Base-by-base conservation (phyloP, 2,329 filamentous ascomycete genomes). In the Madurella fahalii region DNA sequence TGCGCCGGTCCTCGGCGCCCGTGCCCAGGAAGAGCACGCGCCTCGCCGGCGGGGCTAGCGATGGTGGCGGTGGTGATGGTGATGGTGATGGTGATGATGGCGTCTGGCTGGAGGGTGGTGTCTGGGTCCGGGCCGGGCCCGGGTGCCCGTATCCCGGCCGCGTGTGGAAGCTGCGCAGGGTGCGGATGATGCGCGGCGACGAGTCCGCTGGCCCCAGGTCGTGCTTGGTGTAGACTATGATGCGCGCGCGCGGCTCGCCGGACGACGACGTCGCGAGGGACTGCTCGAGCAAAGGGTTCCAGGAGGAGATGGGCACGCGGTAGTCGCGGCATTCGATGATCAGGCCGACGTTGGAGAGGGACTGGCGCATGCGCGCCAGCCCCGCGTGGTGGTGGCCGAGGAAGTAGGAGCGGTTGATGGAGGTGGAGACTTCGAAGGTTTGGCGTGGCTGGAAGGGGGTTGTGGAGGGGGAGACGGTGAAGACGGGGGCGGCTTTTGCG, bases 261-360 rank as follows among this genome's bases (percentile, higher is more conserved):
- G 83, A 83, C 41, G 95, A 74, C 39, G 82, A 79, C 60, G 84
- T 79, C 67, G 96, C 91, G 43, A 97, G 76, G 32, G 83, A 81
- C 58, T 85, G 79, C 68, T 97, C 93, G 63, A 99, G 93, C 44
- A 92, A 74, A 0, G 92, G 93, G 68, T 99, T 99, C 62, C 90
- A 84, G 2, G 90, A 94, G 0, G 91, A 92, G 9, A 97, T 74
- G 0, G 94, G 94, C 0, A 96, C 85, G 46, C 94, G 86, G 68
- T 91, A 91, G 75, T 99, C 94, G 67, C 94, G 89, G 70, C 92
- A 96, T 75, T 99, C 94, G 67, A 99, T 83, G 51, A 99, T 84
- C 42, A 97, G 84, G 66, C 92, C 88, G 64, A 96, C 89, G 59
- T 84, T 85, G 30, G 85, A 84, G 47, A 99, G 81, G 68, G 89